A percentile compares a stretch with the other conserved stretches of the same genome.
These are phyloP conservation scores for Chaetothyriales sp. DNA, from an alignment of 2,329 filamentous ascomycete genomes.

Conservation along the genomic window DNA sequence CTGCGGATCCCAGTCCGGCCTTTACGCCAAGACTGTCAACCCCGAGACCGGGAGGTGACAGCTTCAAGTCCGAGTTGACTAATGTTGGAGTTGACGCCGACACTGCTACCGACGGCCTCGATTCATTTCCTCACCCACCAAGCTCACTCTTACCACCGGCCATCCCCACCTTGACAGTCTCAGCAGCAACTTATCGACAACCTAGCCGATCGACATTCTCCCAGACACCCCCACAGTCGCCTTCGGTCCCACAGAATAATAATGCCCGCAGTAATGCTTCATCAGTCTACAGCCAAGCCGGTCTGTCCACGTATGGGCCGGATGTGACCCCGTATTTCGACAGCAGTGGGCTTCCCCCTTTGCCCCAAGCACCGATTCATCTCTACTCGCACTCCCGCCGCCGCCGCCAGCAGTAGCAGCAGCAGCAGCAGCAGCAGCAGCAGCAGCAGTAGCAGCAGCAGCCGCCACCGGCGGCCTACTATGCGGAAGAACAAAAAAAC, in stretches of 20 bases:
- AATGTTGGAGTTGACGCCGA: too few species aligned
- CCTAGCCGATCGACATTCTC: too few species aligned
- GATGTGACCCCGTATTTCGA: not conserved
- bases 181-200: too few species aligned
- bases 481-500: too few species aligned
- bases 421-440: too few species aligned
- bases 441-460: not conserved
- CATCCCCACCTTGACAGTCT: not conserved
- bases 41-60: not conserved
- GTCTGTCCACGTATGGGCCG: not conserved
- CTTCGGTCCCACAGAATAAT: not conserved
- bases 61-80: not conserved
- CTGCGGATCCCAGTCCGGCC: too few species aligned
- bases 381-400: too few species aligned
- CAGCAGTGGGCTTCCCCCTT: not conserved
- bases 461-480: too few species aligned
- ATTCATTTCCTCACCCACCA: not conserved
- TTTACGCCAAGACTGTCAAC: not conserved
- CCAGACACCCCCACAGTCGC: not conserved
- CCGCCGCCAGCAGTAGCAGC: not conserved
- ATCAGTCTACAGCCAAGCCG: not conserved
- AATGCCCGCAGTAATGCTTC: not conserved
- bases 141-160: not conserved
- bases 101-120: too few species aligned
- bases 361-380: not conserved